These are phyloP conservation scores for Dichotomopilus funicola DNA, from an alignment of 2,329 filamentous ascomycete genomes.

Conservation along the genomic window DNA sequence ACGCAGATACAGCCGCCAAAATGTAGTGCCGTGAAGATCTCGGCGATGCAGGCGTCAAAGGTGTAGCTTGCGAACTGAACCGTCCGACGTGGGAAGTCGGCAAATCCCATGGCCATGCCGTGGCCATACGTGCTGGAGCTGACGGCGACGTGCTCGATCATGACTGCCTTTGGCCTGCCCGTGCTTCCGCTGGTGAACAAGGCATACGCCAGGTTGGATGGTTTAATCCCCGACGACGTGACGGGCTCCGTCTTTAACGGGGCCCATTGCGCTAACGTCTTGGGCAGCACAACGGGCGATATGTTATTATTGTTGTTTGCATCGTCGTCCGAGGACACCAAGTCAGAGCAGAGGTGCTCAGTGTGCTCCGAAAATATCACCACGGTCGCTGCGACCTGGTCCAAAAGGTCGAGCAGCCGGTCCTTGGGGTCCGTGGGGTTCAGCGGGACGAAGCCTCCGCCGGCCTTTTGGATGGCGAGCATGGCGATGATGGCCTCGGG, in stretches of 20 bases:
- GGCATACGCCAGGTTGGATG: slow-evolving; percentile 25
- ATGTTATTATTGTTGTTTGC: not conserved
- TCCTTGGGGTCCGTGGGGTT: slow-evolving; percentile 18
- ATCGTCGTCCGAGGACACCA: not conserved
- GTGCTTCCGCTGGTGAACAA: slow-evolving; percentile 49
- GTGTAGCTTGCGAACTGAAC: slow-evolving; percentile 29
- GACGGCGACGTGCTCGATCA: slow-evolving; percentile 25
- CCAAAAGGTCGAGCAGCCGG: not conserved
- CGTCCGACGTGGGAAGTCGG: slow-evolving; percentile 10
- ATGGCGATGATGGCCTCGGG: slow-evolving; percentile 14
- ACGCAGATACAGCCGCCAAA: slow-evolving; percentile 34
- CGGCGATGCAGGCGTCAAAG: slow-evolving; percentile 34
- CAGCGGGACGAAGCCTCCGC: slow-evolving; percentile 22
- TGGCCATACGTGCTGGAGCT: slow-evolving; percentile 14
- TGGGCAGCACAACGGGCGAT: not conserved
- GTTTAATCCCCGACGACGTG: not conserved
- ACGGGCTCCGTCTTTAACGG: not conserved
- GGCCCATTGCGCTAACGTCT: not conserved
- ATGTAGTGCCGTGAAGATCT: slow-evolving; percentile 33
- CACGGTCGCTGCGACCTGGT: not conserved
- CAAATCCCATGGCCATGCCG: not conserved
- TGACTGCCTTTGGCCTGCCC: slow-evolving; percentile 43
- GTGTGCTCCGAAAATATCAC: not conserved
- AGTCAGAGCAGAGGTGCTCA: not conserved
- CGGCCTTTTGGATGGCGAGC: slow-evolving; percentile 21